Evolutionary conservation across 2,329 filamentous ascomycete species (phyloP).

Genomic region (Fusarium sp.): DNA sequence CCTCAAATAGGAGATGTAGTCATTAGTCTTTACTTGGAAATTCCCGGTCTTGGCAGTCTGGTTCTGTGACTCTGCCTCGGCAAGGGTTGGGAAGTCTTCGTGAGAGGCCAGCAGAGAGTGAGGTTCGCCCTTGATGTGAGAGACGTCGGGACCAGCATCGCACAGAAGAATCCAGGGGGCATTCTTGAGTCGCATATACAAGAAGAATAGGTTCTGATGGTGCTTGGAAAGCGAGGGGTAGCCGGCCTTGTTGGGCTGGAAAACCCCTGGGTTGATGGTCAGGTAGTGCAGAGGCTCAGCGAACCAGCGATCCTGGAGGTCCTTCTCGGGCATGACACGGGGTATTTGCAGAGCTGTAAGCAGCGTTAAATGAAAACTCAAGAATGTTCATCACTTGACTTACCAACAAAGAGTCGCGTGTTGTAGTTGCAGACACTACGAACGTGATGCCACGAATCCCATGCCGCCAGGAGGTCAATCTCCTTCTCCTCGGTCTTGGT

Average conservation of each 20-base stretch:
- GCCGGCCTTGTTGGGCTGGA: conserved; percentile 69
- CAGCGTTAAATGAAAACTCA: background rate
- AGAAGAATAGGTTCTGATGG: conserved; percentile 70
- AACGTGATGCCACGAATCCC: conserved; percentile 95
- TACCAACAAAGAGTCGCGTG: conserved; percentile 84
- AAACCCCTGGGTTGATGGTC: conserved; percentile 63
- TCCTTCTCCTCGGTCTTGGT: conserved; percentile 53
- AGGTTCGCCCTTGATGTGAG: conserved; percentile 41
- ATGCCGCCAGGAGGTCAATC: conserved; percentile 79
- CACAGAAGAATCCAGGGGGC: conserved; percentile 72
- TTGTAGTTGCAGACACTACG: conserved; percentile 88
- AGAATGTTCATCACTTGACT: conserved; percentile 47
- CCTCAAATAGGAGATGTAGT: conserved; percentile 81
- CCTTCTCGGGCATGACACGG: conserved; percentile 66
- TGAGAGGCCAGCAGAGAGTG: conserved; percentile 49
- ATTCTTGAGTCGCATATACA: conserved; percentile 72
- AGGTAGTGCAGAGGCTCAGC: conserved; percentile 74
- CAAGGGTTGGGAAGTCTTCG: conserved; percentile 74
- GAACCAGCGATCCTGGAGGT: conserved; percentile 75
- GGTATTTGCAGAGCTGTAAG: conserved; percentile 66
- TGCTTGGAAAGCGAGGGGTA: conserved; percentile 69
- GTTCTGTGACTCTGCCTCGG: conserved; percentile 66
- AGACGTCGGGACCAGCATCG: conserved; percentile 65
- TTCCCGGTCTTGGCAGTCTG: conserved; percentile 24
- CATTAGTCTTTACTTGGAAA: conserved; percentile 41